Conservation (phyloP, 805 yeast genomes). For the Saturnispora galanensis region DNA sequence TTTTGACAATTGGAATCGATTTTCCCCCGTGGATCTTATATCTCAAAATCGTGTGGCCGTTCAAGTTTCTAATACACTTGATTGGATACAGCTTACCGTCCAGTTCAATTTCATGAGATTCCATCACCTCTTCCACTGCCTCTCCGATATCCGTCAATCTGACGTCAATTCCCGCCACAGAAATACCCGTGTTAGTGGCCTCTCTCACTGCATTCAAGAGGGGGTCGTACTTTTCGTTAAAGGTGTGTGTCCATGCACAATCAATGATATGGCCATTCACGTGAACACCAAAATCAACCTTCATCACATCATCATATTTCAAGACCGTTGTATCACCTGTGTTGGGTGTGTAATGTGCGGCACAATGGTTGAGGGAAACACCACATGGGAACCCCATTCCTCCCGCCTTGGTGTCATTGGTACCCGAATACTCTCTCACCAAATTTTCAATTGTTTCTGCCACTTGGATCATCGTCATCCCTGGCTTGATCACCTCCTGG, state of each 20-base stretch:
- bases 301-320: slow-evolving; percentile 84
- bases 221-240: slow-evolving; percentile 73
- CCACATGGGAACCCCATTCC: slow-evolving; percentile 99
- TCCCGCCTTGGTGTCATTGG: slow-evolving; percentile 54
- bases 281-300: slow-evolving; percentile 95
- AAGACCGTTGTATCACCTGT: slow-evolving; percentile 82
- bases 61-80: slow-evolving; percentile 82
- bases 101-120: slow-evolving; percentile 84
- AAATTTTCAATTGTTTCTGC: slow-evolving; percentile 86
- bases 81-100: slow-evolving; percentile 80
- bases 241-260: slow-evolving; percentile 88
- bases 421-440: slow-evolving; percentile 55
- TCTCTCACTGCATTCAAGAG: slow-evolving; percentile 78
- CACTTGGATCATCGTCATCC: slow-evolving; percentile 83
- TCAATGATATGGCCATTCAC: slow-evolving; percentile 91
- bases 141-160: slow-evolving; percentile 92
- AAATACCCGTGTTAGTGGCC: slow-evolving; percentile 90
- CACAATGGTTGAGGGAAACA: slow-evolving; percentile 81
- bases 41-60: slow-evolving; percentile 88
- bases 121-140: slow-evolving; percentile 95
- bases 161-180: slow-evolving; percentile 92
- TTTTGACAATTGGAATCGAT: slow-evolving; percentile 91
- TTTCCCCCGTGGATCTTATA: slow-evolving; percentile 89
- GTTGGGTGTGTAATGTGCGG: slow-evolving; percentile 97
- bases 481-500: slow-evolving; percentile 68